Evolutionary conservation across 208 protist species (phyloP).

Genomic region (Herpetomonas samuelpessoai): DNA sequence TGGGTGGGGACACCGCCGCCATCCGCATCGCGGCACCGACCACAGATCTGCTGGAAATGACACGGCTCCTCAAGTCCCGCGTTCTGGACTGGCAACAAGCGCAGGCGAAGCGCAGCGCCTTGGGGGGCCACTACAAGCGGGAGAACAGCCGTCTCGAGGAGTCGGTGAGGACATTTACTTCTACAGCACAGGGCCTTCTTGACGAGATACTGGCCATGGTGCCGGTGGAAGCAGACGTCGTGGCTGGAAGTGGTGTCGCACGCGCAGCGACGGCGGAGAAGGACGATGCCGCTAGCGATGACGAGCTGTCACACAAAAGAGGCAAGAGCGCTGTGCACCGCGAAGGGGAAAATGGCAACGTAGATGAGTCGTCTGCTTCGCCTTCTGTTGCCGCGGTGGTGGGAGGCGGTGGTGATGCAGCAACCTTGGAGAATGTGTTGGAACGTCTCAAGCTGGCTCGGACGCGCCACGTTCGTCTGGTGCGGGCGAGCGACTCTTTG

Average conservation of each 20-base stretch:
- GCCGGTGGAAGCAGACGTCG: no score
- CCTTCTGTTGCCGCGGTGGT: no score
- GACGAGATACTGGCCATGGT: no score
- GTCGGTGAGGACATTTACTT: background rate
- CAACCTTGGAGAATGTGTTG: background rate
- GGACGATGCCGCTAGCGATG: background rate
- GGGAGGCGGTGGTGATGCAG: no score
- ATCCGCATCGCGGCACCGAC: slow-evolving; percentile 61
- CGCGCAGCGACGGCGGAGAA: background rate
- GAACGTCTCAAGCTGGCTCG: background rate
- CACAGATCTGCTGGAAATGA: slow-evolving; percentile 57
- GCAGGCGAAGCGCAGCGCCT: slow-evolving; percentile 45
- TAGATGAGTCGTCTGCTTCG: background rate
- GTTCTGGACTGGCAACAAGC: slow-evolving; percentile 42
- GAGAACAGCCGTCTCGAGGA: background rate
- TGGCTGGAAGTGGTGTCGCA: background rate
- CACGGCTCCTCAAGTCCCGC: slow-evolving; percentile 47
- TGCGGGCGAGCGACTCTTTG: background rate
- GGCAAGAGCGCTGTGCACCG: no score
- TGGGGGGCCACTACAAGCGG: slow-evolving; percentile 6
- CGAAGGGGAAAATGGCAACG: background rate
- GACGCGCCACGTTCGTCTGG: background rate
- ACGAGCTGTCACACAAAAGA: no score
- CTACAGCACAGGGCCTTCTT: background rate
- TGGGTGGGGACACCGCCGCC: background rate